Percentiles rank a stretch among this genome's conserved stretches.
Evolutionary conservation across 2,329 filamentous ascomycete species (phyloP).

Genomic region (Shiraia sp.): DNA sequence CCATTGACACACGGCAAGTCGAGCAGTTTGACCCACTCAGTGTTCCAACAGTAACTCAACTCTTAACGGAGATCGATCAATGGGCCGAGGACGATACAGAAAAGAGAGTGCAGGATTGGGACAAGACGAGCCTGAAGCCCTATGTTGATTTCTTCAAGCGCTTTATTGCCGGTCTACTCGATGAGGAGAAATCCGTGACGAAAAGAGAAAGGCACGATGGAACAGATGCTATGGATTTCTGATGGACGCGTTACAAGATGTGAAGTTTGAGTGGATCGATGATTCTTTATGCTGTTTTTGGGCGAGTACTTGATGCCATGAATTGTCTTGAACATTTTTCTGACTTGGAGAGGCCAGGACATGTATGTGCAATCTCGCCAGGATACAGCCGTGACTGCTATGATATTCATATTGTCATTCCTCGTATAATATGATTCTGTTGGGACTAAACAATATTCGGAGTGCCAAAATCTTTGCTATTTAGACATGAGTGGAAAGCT

Average conservation of each 20-base stretch:
- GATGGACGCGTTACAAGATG: conserved; percentile 21
- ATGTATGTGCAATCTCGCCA: no score
- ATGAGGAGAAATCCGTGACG: conserved; percentile 62
- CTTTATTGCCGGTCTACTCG: conserved; percentile 78
- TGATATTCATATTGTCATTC: not conserved
- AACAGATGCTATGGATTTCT: conserved; percentile 68
- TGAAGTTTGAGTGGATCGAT: not conserved
- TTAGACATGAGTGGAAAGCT: conserved; percentile 42
- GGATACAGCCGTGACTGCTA: no score
- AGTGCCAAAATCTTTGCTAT: conserved; percentile 14
- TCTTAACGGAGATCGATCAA: conserved; percentile 83
- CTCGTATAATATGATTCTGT: not conserved
- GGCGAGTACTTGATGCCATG: no score
- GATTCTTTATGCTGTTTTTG: no score
- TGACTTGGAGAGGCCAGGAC: no score
- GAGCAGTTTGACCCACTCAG: conserved; percentile 83
- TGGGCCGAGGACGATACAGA: conserved; percentile 62
- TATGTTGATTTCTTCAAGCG: conserved; percentile 87
- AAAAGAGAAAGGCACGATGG: conserved; percentile 61
- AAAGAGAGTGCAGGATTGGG: conserved; percentile 76
- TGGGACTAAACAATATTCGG: not conserved
- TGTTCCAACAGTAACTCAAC: conserved; percentile 85
- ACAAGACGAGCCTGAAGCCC: conserved; percentile 93
- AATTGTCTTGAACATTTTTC: no score
- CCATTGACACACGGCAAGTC: conserved; percentile 75